These are phyloP conservation scores for Telfairia occidentalis DNA, from an alignment of 331 rosid genomes.

Conservation along the genomic window DNA sequence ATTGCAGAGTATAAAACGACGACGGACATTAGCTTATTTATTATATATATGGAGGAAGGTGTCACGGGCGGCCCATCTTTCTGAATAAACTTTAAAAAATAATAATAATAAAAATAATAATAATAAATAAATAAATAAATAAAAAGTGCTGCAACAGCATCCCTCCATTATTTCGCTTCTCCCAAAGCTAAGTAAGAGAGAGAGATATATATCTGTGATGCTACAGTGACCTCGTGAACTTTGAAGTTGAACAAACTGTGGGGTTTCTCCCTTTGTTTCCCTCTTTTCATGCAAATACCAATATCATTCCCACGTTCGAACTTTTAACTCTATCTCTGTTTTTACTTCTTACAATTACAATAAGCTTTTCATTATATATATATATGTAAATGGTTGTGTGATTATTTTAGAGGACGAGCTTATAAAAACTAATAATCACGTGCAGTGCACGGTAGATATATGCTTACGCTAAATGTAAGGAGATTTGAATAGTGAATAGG, in stretches of 20 bases:
- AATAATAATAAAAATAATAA: too few species aligned
- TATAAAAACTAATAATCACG: too few species aligned
- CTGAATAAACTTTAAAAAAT: background rate
- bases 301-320: too few species aligned
- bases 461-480: too few species aligned
- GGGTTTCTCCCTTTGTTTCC: background rate
- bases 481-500: too few species aligned
- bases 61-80: background rate
- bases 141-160: background rate
- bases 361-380: too few species aligned
- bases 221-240: conserved; percentile 2
- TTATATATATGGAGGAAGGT: background rate
- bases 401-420: too few species aligned
- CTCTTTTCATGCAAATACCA: background rate
- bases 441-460: too few species aligned
- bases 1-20: background rate
- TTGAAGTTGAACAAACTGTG: background rate
- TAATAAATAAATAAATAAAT: background rate
- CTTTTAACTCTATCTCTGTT: background rate
- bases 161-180: background rate
- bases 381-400: too few species aligned
- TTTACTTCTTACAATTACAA: too few species aligned
- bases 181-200: background rate
- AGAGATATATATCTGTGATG: background rate
- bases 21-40: background rate